A percentile compares a stretch with the other conserved stretches of the same genome.
Conservation (phyloP, 768 basidiomycete species). For the Leccinellum luteum region DNA sequence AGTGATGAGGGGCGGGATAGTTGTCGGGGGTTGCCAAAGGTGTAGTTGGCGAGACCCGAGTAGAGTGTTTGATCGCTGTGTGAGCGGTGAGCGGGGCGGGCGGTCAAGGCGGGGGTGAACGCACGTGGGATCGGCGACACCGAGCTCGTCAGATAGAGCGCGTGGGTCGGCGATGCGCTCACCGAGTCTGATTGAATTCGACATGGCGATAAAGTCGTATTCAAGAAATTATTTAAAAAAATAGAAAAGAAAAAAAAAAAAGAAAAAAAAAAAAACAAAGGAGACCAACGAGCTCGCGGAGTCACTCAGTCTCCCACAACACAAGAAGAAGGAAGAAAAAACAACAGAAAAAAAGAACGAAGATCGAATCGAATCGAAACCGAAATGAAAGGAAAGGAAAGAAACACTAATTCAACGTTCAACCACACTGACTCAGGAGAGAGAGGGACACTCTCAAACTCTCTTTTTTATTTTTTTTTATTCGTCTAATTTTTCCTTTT, state of each 20-base stretch:
- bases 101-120: background rate
- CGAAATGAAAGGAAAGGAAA: background rate
- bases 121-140: conserved; percentile 3
- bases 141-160: conserved; percentile 27
- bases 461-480: conserved; percentile 11
- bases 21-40: conserved; percentile 37
- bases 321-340: conserved; percentile 5
- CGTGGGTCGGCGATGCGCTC: conserved; percentile 31
- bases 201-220: conserved; percentile 22
- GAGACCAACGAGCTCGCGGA: background rate
- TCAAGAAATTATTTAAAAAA: conserved; percentile 7
- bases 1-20: conserved; percentile 16
- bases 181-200: conserved; percentile 14
- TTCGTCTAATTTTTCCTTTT: too few relatives aligned
- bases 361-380: background rate
- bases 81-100: background rate
- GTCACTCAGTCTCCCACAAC: background rate
- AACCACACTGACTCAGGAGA: background rate
- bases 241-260: background rate
- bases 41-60: conserved; percentile 39
- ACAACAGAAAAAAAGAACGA: background rate
- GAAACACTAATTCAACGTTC: background rate
- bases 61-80: conserved; percentile 26
- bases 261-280: background rate
- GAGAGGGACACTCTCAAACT: background rate